These are phyloP conservation scores for Lentinula sp. DNA, from an alignment of 768 basidiomycete species.

Conservation along the genomic window DNA sequence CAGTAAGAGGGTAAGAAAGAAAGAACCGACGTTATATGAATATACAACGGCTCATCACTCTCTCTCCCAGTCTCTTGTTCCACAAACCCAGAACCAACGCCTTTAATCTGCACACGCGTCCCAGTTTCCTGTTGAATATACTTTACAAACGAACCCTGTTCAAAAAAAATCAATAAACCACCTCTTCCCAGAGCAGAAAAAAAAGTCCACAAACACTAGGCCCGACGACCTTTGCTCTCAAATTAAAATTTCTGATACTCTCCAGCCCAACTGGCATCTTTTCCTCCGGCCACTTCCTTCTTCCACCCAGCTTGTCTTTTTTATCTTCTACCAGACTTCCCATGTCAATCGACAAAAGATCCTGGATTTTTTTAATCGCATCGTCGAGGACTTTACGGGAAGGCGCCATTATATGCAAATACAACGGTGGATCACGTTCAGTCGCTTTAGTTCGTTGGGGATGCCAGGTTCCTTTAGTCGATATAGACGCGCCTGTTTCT, in stretches of 20 bases:
- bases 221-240: constrained; percentile 95
- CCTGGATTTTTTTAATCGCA: constrained; percentile 68
- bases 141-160: constrained; percentile 92
- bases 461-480: constrained; percentile 94
- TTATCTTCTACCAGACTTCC: constrained; percentile 80
- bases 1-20: constrained; percentile 9
- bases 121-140: constrained; percentile 96
- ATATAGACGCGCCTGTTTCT: constrained; percentile 88
- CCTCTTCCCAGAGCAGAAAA: not conserved
- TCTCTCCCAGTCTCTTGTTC: constrained; percentile 88
- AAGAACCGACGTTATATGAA: constrained; percentile 75
- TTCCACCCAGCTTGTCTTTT: constrained; percentile 50
- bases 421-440: constrained; percentile 89
- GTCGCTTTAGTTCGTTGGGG: constrained; percentile 89
- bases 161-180: not conserved
- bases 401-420: constrained; percentile 85
- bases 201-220: constrained; percentile 57
- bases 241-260: constrained; percentile 92
- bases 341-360: constrained; percentile 67
- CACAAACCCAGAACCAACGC: constrained; percentile 89
- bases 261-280: constrained; percentile 88
- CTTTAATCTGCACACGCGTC: constrained; percentile 96
- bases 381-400: constrained; percentile 57
- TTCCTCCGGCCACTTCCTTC: constrained; percentile 97
- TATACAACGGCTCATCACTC: constrained; percentile 85